Base-by-base conservation (phyloP, 495 filamentous ascomycete genomes). In the Penicillium cataractarum region DNA sequence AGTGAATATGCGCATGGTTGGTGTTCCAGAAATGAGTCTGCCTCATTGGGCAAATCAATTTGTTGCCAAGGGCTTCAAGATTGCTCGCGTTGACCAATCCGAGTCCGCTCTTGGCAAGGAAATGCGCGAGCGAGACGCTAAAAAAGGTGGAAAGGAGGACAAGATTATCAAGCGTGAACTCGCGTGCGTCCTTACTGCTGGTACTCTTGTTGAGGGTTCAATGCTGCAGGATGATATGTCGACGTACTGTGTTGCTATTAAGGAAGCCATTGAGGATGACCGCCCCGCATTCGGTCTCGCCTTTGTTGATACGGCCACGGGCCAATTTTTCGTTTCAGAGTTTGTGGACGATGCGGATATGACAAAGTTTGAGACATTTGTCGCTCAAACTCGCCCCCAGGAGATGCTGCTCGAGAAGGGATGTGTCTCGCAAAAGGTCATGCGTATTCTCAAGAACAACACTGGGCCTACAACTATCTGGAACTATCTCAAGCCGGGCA, bases 161-260 rank as follows among this genome's bases (percentile, higher is more conserved):
- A 98, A 97, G 76, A 87, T 99, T 64, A 99, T 99, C 65, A 87
- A 85, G 57, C 85, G 96, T 68, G 93, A 99, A 76, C 82, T 99
- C 29, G 86, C 92, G 8, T 93, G 90, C 69, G 92, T 99, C 37
- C 83, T 98, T 17, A 99, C 96, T 0, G 84, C 86, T 8, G 96
- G 95, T 31, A 99, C 96, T 12, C 83, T 99, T 12, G 93, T 98
- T 40, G 96, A 99, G 56, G 92, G 90, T 15, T 89, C 89, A 63
- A 98, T 99, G 96, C 86, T 99, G 21, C 93, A 97, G 74, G 93
- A 97, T 71, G 96, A 98, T 71, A 97, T 96, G 89, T 92, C 95
- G 3, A 96, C 92, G 0, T 99, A 90, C 75, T 99, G 96, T 76
- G 92, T 94, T 57, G 91, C 96, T 3, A 95, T 99, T 75, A 98